phyloP scores from a whole-genome alignment of 306 rosid genomes.

The Calophaca sinica region DNA sequence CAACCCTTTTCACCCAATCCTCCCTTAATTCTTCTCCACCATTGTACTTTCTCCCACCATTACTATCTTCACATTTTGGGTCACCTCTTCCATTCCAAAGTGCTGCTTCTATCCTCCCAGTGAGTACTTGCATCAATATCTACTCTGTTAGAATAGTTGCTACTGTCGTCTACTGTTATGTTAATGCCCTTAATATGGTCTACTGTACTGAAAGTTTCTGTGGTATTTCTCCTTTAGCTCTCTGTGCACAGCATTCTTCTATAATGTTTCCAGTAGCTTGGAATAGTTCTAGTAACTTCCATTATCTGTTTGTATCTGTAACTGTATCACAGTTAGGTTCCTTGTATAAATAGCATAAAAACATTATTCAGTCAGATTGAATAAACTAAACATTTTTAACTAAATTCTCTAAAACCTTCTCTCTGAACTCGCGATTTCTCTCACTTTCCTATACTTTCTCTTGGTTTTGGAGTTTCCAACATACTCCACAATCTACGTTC shows the following conservation, averaged over 20 bases:
- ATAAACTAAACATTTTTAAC: not conserved
- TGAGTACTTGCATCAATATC: too few relatives aligned
- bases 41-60: too few relatives aligned
- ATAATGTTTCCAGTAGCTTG: not conserved
- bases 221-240: not conserved
- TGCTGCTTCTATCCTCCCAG: too few relatives aligned
- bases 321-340: too few relatives aligned
- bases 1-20: too few relatives aligned
- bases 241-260: not conserved
- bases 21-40: too few relatives aligned
- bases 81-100: too few relatives aligned
- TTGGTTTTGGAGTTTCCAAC: not conserved
- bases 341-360: not conserved
- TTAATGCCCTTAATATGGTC: too few relatives aligned
- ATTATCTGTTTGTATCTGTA: not conserved
- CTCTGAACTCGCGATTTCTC: not conserved
- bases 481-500: not conserved
- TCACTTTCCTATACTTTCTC: not conserved
- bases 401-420: not conserved
- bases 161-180: too few relatives aligned
- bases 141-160: too few relatives aligned
- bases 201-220: too few relatives aligned
- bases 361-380: not conserved
- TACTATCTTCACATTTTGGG: too few relatives aligned
- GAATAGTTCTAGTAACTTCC: not conserved